Base-by-base conservation (phyloP, 306 rosid genomes). In the Trifolium dubium region DNA sequence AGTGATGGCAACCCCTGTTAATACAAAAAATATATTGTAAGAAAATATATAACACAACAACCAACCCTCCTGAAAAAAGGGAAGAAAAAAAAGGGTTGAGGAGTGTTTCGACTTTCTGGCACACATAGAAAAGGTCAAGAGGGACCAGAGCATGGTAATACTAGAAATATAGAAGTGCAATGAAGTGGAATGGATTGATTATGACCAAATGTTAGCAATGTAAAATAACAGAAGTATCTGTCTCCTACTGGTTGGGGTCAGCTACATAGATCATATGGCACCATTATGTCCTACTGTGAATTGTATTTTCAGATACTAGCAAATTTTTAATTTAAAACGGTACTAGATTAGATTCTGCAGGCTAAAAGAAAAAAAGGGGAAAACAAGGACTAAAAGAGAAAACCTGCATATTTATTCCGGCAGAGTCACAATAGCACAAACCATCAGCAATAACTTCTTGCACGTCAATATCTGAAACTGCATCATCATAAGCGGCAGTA, bases 371-470 rank as follows among this genome's bases (percentile, higher is more conserved):
- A 23, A 17, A 3, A 62, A 46, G 44, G 65, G 49, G n/a, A 13
- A 41, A 64, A 69, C 6, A 9, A 15, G 32, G 14, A 63, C 34
- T 7, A 14, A 46, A 56, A 80, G 34, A 72, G 73, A 13, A 72
- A 64, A 81, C 98, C 98, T 91, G 98, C 86, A 89, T 82, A 81
- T 89, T 92, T 80, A 94, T 81, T 79, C 96, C 97, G 3, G 80
- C 71, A 46, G 97, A 89, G 80, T 88, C 97, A 75, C 87, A 89
- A 74, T 84, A 94, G 81, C 90, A 82, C 79, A 94, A 83, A 65
- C 98, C 98, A 79, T 83, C 89, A 69, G 85, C 86, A 77, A 91
- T 85, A 34, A 86, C 92, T 82, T 89, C 97, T 73, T 85, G 86
- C 71, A 79, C 77, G 59, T 85, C 96, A 73, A 72, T 72, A 74